phyloP scores from a whole-genome alignment of 2,329 filamentous ascomycete species.

The Cephalotrichum gorgonifer region DNA sequence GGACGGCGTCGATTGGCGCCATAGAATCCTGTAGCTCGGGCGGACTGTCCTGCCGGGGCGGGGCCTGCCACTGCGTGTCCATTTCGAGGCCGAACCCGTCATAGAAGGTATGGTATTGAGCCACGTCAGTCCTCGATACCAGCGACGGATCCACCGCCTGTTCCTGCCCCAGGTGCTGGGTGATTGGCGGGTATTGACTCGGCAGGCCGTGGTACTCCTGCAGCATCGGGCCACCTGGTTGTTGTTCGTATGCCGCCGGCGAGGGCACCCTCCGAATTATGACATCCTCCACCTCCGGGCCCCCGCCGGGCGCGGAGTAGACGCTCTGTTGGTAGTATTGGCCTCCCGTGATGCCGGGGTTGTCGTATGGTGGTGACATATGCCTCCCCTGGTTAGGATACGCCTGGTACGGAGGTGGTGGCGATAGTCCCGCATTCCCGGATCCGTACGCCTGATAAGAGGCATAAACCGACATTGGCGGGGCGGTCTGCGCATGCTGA shows the following conservation, averaged over 20 bases:
- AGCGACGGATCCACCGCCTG: conserved; percentile 2
- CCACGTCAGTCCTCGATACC: conserved; percentile 4
- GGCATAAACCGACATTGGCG: neutral
- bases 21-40: conserved; percentile 8
- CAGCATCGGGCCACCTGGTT: neutral
- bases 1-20: conserved; percentile 10
- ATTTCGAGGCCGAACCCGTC: neutral
- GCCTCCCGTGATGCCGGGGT: conserved; percentile 14
- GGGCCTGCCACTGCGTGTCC: neutral
- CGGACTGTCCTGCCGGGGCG: neutral
- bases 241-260: conserved; percentile 12
- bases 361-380: conserved; percentile 25
- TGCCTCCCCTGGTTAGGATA: conserved; percentile 24
- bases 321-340: conserved; percentile 27
- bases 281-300: conserved; percentile 17
- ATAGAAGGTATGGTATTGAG: neutral
- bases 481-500: neutral
- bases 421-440: neutral
- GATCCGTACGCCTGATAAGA: neutral
- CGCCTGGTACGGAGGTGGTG: conserved; percentile 20
- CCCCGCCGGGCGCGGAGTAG: conserved; percentile 14
- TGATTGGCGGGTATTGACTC: conserved; percentile 3
- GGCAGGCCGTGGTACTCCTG: neutral
- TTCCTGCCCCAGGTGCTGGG: neutral
- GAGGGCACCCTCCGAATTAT: conserved; percentile 23